Evolutionary conservation across 768 basidiomycete genomes (phyloP), one percentile per base, ranked within the genome.

Genomic region (Coprinopsis marcescibilis): DNA sequence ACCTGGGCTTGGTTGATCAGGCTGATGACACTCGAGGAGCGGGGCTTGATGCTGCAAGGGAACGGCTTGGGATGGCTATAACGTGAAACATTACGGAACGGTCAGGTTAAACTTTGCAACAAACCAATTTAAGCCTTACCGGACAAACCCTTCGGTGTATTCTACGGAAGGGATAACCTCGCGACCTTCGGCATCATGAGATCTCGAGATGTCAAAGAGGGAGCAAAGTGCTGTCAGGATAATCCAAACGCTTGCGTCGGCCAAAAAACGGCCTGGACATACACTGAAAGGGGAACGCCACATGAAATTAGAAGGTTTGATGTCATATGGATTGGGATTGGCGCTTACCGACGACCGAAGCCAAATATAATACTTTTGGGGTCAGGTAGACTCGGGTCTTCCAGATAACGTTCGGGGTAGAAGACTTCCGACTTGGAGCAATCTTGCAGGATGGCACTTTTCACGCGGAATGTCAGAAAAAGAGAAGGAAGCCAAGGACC

Each of bases 221-320:
- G 76, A 67, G 33, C 75, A 54, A 11, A 80, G 61, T 45, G 61
- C 65, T 0, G 74, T 67, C 13, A 67, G 66, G 33, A 72, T 68
- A 37, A 70, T 56, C 71, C 71, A 81, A 21, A 75, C 56, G 45
- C 62, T 70, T 3, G 64, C 52, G 42, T 78, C 73, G 2, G 75
- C 79, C 43, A 81, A 70, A 51, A 76, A 64, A 34, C 72, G 65
- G 8, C 80, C 78, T 4, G 79, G 77, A 52, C 80, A 83, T 45
- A 72, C 65, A 47, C 76, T 76, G 50, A 36, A 40, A 37, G 24
- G 40, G 26, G 29, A 24, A 42, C 40, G 21, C 32, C 12, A 30
- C 37, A 47, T 23, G 25, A 27, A 17, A 32, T 47, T 32, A 14
- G 26, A 13, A 11, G 13, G 39, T 8, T 19, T 15, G 6, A 41